These are phyloP conservation scores for Ceratobasidium sp. DNA, from an alignment of 1,284 basidiomycete genomes.

Conservation along the genomic window DNA sequence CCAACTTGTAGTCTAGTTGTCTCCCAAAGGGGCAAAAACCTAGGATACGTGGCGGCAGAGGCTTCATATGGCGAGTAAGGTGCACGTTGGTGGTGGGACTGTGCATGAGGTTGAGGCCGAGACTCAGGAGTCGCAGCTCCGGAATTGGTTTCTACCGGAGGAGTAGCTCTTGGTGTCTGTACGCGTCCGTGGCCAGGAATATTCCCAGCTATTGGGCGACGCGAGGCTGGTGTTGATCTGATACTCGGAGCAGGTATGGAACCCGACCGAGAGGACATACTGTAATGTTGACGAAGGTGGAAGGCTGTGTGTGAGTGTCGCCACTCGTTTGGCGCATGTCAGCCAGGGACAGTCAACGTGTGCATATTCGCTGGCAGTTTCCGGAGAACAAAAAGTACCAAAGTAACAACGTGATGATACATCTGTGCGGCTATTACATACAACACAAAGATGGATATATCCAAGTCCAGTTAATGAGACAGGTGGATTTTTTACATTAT, in stretches of 20 bases:
- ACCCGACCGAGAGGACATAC: conserved; percentile 33
- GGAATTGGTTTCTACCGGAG: too few relatives aligned
- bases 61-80: conserved; percentile 28
- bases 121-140: neutral
- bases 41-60: conserved; percentile 57
- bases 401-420: conserved; percentile 14
- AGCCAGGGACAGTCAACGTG: neutral
- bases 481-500: conserved; percentile 10
- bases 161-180: neutral
- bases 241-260: conserved; percentile 15
- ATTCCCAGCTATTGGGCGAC: neutral
- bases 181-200: neutral
- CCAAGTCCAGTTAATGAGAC: conserved; percentile 2
- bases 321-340: conserved; percentile 6
- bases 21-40: conserved; percentile 67
- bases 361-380: neutral
- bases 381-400: neutral
- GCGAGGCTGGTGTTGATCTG: conserved; percentile 21
- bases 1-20: conserved; percentile 63
- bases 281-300: neutral
- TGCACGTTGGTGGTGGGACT: conserved; percentile 4
- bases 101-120: conserved; percentile 5
- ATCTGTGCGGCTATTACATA: conserved; percentile 16
- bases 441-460: conserved; percentile 18
- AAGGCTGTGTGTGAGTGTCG: conserved; percentile 11